Evolutionary conservation across 2,329 filamentous ascomycete genomes (phyloP).

Genomic region (Gnomoniopsis smithogilvyi): DNA sequence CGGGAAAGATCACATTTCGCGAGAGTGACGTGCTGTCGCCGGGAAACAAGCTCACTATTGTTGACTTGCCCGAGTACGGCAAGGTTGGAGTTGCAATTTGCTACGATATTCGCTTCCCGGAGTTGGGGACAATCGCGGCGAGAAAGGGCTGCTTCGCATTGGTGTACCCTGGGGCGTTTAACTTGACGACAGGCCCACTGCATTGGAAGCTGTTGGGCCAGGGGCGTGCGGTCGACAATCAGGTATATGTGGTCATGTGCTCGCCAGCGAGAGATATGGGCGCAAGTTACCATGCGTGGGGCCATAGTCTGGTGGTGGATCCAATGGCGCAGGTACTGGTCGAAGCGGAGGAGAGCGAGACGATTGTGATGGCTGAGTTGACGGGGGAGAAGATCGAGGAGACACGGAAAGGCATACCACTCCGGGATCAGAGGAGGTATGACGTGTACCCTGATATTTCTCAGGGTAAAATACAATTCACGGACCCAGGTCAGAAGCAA

Average conservation of each 20-base stretch:
- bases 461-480: conserved; percentile 41
- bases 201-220: conserved; percentile 86
- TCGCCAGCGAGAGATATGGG: conserved; percentile 79
- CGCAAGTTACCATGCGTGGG: conserved; percentile 84
- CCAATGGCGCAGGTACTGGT: conserved; percentile 80
- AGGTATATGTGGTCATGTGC: conserved; percentile 90
- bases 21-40: conserved; percentile 87
- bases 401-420: conserved; percentile 77
- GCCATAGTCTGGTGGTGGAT: conserved; percentile 84
- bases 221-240: conserved; percentile 87
- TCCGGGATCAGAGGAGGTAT: conserved; percentile 81
- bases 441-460: conserved; percentile 95
- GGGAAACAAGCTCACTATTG: conserved; percentile 78
- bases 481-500: conserved; percentile 11
- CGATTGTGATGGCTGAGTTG: conserved; percentile 71
- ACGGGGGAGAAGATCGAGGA: conserved; percentile 66
- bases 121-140: conserved; percentile 85
- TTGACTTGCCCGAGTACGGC: conserved; percentile 87
- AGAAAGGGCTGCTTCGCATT: conserved; percentile 83
- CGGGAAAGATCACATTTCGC: conserved; percentile 86
- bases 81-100: conserved; percentile 88
- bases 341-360: conserved; percentile 76
- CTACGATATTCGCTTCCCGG: conserved; percentile 96
- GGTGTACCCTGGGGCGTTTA: conserved; percentile 96
- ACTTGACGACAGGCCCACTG: conserved; percentile 84